phyloP scores from a whole-genome alignment of 495 filamentous ascomycete genomes.

The Diplogelasinospora grovesii region DNA sequence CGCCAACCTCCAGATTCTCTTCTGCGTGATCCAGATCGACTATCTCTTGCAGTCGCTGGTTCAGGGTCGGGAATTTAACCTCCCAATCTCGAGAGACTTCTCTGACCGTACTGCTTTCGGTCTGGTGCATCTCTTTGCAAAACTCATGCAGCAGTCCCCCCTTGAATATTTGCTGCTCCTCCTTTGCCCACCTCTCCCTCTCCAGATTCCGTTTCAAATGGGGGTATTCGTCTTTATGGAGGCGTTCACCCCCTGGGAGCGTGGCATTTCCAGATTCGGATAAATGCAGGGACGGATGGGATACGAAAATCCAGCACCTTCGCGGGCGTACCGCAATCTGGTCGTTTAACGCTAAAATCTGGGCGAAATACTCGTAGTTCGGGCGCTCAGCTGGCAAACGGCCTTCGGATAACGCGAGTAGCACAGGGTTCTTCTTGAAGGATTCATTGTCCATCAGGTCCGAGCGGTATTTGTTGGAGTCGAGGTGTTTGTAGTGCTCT shows the following conservation, averaged over 20 bases:
- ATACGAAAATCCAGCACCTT: slow-evolving; percentile 41
- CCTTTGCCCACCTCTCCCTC: slow-evolving; percentile 28
- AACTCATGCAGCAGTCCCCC: slow-evolving; percentile 42
- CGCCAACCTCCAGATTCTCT: slow-evolving; percentile 15
- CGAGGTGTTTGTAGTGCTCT: slow-evolving; percentile 13
- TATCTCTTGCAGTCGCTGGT: slow-evolving; percentile 31
- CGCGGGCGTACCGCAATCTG: slow-evolving; percentile 35
- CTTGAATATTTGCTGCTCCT: slow-evolving; percentile 27
- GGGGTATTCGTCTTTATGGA: slow-evolving; percentile 36
- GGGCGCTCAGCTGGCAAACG: slow-evolving; percentile 40
- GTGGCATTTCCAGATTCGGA: slow-evolving; percentile 26
- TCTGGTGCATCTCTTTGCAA: slow-evolving; percentile 34
- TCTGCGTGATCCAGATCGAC: slow-evolving; percentile 23
- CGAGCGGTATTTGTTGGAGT: slow-evolving; percentile 18
- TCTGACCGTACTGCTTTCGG: slow-evolving; percentile 35
- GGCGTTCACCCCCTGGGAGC: slow-evolving; percentile 26
- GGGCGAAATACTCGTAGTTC: slow-evolving; percentile 46
- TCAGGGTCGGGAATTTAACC: slow-evolving; percentile 35
- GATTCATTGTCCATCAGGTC: slow-evolving; percentile 34
- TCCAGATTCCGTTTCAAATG: slow-evolving; percentile 39
- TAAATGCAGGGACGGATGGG: slow-evolving; percentile 31
- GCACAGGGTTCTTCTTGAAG: slow-evolving; percentile 47
- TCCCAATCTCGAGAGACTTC: slow-evolving; percentile 37
- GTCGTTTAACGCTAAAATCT: slow-evolving; percentile 33
- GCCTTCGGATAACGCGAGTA: slow-evolving; percentile 44